These are phyloP conservation scores for Aspergillus jensenii DNA, from an alignment of 2,329 filamentous ascomycete species.

Conservation along the genomic window DNA sequence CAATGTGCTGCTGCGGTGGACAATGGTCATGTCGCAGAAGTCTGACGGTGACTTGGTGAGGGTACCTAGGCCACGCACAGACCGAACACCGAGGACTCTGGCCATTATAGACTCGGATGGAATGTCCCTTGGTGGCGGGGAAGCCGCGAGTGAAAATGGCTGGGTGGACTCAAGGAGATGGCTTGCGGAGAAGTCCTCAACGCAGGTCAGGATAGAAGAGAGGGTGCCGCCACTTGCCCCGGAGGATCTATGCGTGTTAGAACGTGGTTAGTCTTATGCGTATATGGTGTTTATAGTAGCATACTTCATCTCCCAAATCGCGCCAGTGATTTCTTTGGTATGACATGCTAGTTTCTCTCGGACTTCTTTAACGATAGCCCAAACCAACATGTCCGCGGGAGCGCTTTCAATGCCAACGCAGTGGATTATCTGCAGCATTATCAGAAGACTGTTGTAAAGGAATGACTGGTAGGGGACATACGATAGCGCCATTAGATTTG, in stretches of 20 bases:
- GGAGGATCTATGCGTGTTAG: conserved; percentile 30
- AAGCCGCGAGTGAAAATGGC: conserved; percentile 54
- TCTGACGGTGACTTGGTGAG: conserved; percentile 56
- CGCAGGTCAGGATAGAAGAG: conserved; percentile 62
- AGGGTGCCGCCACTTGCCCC: conserved; percentile 62
- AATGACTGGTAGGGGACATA: conserved; percentile 31
- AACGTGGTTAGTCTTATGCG: background rate
- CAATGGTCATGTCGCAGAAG: conserved; percentile 55
- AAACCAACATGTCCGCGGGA: conserved; percentile 57
- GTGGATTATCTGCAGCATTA: conserved; percentile 52
- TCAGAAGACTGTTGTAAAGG: background rate
- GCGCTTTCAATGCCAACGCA: conserved; percentile 62
- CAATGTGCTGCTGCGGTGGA: conserved; percentile 61
- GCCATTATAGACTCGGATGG: conserved; percentile 31
- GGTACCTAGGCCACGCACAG: conserved; percentile 57
- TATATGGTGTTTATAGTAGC: conserved; percentile 16
- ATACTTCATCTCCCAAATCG: conserved; percentile 55
- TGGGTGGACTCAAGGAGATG: conserved; percentile 49
- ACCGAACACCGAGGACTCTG: conserved; percentile 51
- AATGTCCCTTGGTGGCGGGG: conserved; percentile 34
- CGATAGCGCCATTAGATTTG: conserved; percentile 60
- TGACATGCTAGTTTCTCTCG: conserved; percentile 52
- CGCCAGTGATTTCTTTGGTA: conserved; percentile 53
- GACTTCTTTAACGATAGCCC: conserved; percentile 53
- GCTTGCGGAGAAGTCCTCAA: conserved; percentile 47